phyloP scores from a whole-genome alignment of 306 rosid genomes.

The Malus asiatica region DNA sequence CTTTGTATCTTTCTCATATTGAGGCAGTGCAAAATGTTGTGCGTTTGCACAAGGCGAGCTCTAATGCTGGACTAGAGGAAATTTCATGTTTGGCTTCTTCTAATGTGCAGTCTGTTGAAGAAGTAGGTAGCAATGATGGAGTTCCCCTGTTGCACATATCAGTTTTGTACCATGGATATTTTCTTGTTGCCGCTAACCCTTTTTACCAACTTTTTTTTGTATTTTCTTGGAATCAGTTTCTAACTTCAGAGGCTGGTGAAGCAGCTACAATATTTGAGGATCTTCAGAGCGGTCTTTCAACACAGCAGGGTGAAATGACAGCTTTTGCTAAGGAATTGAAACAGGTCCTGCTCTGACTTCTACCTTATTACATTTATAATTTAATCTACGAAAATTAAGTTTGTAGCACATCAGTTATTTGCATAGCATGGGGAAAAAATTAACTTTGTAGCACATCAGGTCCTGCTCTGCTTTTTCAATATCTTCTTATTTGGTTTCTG shows the following conservation, averaged over 20 bases:
- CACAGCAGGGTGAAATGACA: slow-evolving; percentile 62
- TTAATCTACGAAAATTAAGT: background rate
- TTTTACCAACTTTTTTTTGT: background rate
- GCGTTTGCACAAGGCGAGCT: slow-evolving; percentile 72
- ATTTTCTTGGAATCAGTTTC: slow-evolving; percentile 46
- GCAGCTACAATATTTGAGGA: slow-evolving; percentile 55
- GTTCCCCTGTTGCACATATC: background rate
- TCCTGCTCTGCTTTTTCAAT: background rate
- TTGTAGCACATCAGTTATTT: background rate
- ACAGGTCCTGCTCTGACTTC: slow-evolving; percentile 37
- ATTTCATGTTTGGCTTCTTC: slow-evolving; percentile 57
- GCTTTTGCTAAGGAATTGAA: slow-evolving; percentile 62
- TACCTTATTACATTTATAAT: background rate
- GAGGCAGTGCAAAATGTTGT: slow-evolving; percentile 90
- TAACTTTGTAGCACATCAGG: too few species aligned
- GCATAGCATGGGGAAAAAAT: background rate
- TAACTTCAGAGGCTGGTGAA: slow-evolving; percentile 49
- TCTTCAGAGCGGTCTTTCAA: slow-evolving; percentile 60
- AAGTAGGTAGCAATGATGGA: slow-evolving; percentile 38
- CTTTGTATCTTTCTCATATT: slow-evolving; percentile 53
- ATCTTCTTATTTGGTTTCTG: slow-evolving; percentile 13
- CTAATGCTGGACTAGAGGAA: slow-evolving; percentile 70
- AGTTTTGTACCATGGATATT: background rate
- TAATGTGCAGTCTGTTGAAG: slow-evolving; percentile 53
- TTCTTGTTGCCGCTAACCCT: background rate